phyloP scores from a whole-genome alignment of 768 basidiomycete species.

The Hemileccinum rubropunctum region DNA sequence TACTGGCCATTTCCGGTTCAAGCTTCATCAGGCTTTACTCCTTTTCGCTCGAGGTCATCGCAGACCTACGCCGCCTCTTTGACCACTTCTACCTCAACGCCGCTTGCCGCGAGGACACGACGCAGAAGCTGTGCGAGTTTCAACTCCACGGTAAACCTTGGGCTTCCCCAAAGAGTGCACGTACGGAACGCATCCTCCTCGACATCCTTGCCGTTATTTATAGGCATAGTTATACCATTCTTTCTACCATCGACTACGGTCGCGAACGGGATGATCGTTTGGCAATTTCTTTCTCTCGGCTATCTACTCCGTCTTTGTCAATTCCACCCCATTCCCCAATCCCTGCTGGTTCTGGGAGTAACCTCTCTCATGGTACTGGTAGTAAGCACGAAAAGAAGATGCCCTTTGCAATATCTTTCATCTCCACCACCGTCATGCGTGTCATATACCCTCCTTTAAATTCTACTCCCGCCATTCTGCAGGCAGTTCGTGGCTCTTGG shows the following conservation, averaged over 20 bases:
- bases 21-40: constrained; percentile 68
- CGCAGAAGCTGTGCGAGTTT: constrained; percentile 64
- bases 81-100: constrained; percentile 43
- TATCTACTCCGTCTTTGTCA: constrained; percentile 34
- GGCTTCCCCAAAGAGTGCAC: constrained; percentile 62
- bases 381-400: constrained; percentile 34
- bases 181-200: constrained; percentile 66
- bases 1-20: constrained; percentile 65
- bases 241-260: constrained; percentile 75
- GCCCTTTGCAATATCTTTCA: constrained; percentile 73
- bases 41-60: constrained; percentile 54
- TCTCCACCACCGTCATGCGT: constrained; percentile 63
- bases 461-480: constrained; percentile 76
- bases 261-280: constrained; percentile 72
- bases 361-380: constrained; percentile 36
- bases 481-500: constrained; percentile 75
- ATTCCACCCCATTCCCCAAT: constrained; percentile 38
- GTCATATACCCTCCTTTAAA: constrained; percentile 76
- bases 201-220: constrained; percentile 63
- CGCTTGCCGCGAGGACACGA: constrained; percentile 51
- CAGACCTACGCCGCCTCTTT: constrained; percentile 54
- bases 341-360: constrained; percentile 38
- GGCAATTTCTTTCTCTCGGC: constrained; percentile 66
- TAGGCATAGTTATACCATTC: constrained; percentile 58
- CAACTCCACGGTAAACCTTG: constrained; percentile 69